A percentile compares a stretch with the other conserved stretches of the same genome.
Conservation (phyloP, 2,329 filamentous ascomycete species). For the Graphilbum fragrans region DNA sequence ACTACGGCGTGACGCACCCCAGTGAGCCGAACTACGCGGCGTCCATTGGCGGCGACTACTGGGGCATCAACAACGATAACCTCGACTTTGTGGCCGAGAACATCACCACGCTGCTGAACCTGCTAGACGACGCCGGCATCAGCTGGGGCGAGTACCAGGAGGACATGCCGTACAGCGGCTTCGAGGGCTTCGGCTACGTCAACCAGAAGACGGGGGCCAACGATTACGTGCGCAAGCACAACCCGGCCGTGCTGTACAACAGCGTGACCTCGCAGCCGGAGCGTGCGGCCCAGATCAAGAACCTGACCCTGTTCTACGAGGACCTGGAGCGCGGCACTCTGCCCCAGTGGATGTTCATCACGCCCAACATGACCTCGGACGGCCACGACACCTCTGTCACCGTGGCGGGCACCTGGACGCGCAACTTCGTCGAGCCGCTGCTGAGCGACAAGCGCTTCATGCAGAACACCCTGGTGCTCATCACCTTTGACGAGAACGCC, state of each 20-base stretch:
- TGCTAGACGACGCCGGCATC: constrained; percentile 53
- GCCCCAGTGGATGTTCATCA: constrained; percentile 62
- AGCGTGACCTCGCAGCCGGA: constrained; percentile 45
- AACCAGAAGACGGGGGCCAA: constrained; percentile 56
- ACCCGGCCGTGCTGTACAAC: constrained; percentile 54
- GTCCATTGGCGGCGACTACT: constrained; percentile 57
- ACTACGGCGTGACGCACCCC: constrained; percentile 56
- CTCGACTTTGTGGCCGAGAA: constrained; percentile 47
- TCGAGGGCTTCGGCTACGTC: constrained; percentile 48
- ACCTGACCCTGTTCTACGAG: constrained; percentile 54
- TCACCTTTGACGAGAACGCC: constrained; percentile 73
- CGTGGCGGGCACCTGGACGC: constrained; percentile 55
- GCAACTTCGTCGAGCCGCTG: constrained; percentile 57
- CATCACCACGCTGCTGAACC: constrained; percentile 54
- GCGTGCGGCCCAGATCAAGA: constrained; percentile 61
- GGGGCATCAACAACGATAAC: constrained; percentile 58
- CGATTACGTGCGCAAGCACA: constrained; percentile 77
- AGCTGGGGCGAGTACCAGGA: constrained; percentile 67
- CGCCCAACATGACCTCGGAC: constrained; percentile 64
- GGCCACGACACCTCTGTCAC: constrained; percentile 65
- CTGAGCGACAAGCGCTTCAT: constrained; percentile 59
- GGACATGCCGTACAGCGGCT: constrained; percentile 64
- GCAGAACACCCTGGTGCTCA: constrained; percentile 60
- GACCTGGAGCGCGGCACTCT: constrained; percentile 52
- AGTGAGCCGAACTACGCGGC: constrained; percentile 68